Evolutionary conservation across 1,139 yeast genomes (phyloP).

Genomic region (Lodderomyces beijingensis): DNA sequence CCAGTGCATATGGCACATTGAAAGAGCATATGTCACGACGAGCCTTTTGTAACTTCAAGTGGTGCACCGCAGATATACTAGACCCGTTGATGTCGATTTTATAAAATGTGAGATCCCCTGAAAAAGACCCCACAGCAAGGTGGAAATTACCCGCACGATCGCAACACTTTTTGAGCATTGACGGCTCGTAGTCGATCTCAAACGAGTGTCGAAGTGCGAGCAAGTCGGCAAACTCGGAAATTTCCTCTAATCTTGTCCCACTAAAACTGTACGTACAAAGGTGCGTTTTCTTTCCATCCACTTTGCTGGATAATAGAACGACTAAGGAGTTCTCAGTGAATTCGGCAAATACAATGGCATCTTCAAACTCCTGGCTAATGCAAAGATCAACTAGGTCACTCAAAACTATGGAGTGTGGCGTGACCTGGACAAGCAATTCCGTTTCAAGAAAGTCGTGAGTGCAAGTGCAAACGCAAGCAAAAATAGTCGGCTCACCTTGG

Average conservation of each 20-base stretch:
- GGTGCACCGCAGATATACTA: too few relatives aligned
- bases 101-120: not conserved
- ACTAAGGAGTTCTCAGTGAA: slow-evolving; percentile 12
- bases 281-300: slow-evolving; percentile 5
- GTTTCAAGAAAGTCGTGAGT: not conserved
- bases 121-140: not conserved
- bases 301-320: too few relatives aligned
- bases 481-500: slow-evolving; percentile 13
- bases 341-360: slow-evolving; percentile 16
- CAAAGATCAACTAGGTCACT: slow-evolving; percentile 5
- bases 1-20: too few relatives aligned
- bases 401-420: slow-evolving; percentile 15
- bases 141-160: not conserved
- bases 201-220: not conserved
- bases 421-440: not conserved
- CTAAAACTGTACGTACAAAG: slow-evolving; percentile 1
- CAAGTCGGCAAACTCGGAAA: not conserved
- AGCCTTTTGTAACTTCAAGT: too few relatives aligned
- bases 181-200: not conserved
- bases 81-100: too few relatives aligned
- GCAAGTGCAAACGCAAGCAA: slow-evolving; percentile 9
- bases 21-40: too few relatives aligned
- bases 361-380: slow-evolving; percentile 8
- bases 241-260: not conserved
- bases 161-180: not conserved